phyloP scores from a whole-genome alignment of 768 basidiomycete species.

The Termitomyces bulborhizus region DNA sequence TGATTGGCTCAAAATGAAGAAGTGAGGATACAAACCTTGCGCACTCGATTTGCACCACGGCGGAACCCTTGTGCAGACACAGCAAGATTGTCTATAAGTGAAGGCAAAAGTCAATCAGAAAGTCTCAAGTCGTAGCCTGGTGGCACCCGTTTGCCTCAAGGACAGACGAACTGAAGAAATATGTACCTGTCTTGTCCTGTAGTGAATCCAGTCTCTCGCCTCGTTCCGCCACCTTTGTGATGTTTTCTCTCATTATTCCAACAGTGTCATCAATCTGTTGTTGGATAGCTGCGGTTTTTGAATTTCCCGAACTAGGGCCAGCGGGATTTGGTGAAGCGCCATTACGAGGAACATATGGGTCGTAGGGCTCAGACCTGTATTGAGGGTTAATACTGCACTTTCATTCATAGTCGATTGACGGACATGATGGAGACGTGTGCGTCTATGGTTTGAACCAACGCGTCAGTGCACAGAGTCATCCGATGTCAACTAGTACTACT shows the following conservation, averaged over 20 bases:
- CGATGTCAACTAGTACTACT: neutral
- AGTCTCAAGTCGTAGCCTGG: neutral
- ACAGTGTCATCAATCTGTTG: slow-evolving; percentile 97
- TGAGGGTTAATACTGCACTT: slow-evolving; percentile 10
- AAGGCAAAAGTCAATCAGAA: slow-evolving; percentile 4
- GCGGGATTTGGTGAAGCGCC: slow-evolving; percentile 57
- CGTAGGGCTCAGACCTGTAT: slow-evolving; percentile 93
- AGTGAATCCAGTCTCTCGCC: slow-evolving; percentile 91
- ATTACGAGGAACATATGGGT: slow-evolving; percentile 92
- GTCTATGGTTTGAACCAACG: slow-evolving; percentile 14
- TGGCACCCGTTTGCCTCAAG: neutral
- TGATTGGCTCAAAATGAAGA: neutral
- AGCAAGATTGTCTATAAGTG: slow-evolving; percentile 77
- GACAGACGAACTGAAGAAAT: neutral
- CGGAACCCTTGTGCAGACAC: slow-evolving; percentile 99
- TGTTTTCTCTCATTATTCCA: slow-evolving; percentile 97
- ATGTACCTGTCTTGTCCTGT: slow-evolving; percentile 96
- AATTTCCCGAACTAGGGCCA: slow-evolving; percentile 47
- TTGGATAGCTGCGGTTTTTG: slow-evolving; percentile 94
- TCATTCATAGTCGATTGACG: slow-evolving; percentile 15
- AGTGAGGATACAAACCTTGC: slow-evolving; percentile 63
- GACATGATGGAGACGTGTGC: slow-evolving; percentile 32
- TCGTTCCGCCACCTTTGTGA: slow-evolving; percentile 91
- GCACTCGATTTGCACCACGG: slow-evolving; percentile 92
- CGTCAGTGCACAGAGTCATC: neutral